Percentiles rank a stretch among this genome's conserved stretches.
Evolutionary conservation across 257 asterid species (phyloP).

Genomic region (Rehmannia glutinosa): DNA sequence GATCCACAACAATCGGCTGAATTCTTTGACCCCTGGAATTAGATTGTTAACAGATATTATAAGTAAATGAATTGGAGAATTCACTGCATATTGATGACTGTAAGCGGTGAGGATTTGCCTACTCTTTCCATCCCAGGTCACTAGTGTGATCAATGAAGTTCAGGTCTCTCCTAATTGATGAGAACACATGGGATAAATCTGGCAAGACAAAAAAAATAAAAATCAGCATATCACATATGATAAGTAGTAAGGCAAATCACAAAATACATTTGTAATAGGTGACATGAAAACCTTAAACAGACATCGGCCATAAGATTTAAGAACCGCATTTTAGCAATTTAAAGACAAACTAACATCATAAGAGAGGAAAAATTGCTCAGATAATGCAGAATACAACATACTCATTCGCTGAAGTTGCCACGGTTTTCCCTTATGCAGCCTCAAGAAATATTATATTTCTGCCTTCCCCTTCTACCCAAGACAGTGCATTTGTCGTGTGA

Average conservation of each 20-base stretch:
- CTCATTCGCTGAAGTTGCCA: no score
- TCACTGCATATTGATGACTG: not conserved
- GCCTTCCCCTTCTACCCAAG: not conserved
- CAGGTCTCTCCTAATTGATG: constrained; percentile 76
- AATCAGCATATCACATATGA: not conserved
- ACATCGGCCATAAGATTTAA: not conserved
- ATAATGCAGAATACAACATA: no score
- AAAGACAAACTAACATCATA: constrained; percentile 11
- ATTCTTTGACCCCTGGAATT: constrained; percentile 72
- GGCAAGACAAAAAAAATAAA: constrained; percentile 25
- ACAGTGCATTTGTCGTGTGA: not conserved
- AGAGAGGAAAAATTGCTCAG: not conserved
- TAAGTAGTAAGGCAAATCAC: not conserved
- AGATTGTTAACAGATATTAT: constrained; percentile 21
- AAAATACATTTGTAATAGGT: not conserved
- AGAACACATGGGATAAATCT: constrained; percentile 96
- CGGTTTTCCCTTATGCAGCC: no score
- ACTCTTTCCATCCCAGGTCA: constrained; percentile 99
- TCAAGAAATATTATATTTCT: no score
- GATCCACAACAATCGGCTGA: constrained; percentile 88
- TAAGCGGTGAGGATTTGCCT: constrained; percentile 52
- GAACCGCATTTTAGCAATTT: not conserved
- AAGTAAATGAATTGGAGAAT: not conserved
- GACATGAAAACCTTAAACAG: not conserved
- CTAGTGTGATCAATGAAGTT: constrained; percentile 94